phyloP scores from a whole-genome alignment of 1,284 basidiomycete genomes.

The Ceratobasidium sp. region DNA sequence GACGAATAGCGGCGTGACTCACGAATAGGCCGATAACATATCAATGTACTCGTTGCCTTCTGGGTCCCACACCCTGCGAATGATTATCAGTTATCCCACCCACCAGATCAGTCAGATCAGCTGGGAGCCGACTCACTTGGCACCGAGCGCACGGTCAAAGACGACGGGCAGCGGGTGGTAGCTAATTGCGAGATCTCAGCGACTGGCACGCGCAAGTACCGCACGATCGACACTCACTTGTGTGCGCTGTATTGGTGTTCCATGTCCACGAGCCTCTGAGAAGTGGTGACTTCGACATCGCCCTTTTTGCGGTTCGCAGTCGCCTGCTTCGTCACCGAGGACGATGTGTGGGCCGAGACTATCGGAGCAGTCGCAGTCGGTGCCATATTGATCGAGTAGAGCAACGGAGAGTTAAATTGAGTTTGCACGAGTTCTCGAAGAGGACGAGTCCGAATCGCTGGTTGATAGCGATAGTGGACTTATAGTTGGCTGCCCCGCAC shows the following conservation, averaged over 20 bases:
- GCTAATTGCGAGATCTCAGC: conserved; percentile 64
- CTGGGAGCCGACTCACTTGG: conserved; percentile 68
- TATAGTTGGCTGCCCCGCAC: conserved; percentile 21
- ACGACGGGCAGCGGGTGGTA: conserved; percentile 97
- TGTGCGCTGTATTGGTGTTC: conserved; percentile 88
- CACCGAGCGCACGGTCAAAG: conserved; percentile 89
- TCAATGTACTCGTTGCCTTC: conserved; percentile 94
- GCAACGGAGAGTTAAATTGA: conserved; percentile 1
- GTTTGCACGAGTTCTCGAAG: conserved; percentile 32
- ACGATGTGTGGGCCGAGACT: background rate
- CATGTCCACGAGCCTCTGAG: conserved; percentile 64
- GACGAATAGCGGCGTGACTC: conserved; percentile 56
- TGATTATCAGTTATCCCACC: conserved; percentile 14
- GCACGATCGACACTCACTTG: conserved; percentile 70
- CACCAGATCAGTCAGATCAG: background rate
- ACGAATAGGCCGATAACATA: conserved; percentile 98
- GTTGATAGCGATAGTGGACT: background rate
- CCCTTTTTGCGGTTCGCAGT: conserved; percentile 40
- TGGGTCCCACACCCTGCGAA: conserved; percentile 89
- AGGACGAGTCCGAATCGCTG: conserved; percentile 24
- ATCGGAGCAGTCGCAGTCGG: conserved; percentile 33
- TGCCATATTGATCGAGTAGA: conserved; percentile 20
- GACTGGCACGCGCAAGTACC: conserved; percentile 48
- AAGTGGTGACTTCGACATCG: conserved; percentile 29
- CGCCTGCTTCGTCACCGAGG: conserved; percentile 26